A percentile compares a stretch with the other conserved stretches of the same genome.
phyloP scores from a whole-genome alignment of 139 green algal genomes.

The Trebouxia sp. region DNA sequence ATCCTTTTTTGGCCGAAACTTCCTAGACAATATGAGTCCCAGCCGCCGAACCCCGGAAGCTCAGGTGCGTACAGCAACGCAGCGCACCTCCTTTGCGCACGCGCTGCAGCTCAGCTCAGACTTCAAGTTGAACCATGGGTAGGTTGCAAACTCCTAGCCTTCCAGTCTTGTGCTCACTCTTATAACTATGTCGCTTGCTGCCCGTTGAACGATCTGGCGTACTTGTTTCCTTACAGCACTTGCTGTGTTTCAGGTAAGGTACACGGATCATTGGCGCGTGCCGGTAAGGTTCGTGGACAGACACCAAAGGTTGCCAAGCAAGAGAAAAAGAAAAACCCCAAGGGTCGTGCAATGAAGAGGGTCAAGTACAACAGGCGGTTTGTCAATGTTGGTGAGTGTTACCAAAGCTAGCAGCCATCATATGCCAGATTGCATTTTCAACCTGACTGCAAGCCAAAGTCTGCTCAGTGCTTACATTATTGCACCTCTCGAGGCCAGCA shows the following conservation, averaged over 20 bases:
- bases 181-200: no score
- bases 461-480: neutral
- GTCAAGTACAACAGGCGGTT: slow-evolving; percentile 99
- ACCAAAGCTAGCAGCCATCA: neutral
- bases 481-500: neutral
- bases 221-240: no score
- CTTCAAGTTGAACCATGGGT: no score
- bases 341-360: slow-evolving; percentile 92
- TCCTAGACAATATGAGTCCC: neutral
- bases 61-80: neutral
- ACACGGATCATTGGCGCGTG: slow-evolving; percentile 98
- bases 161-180: no score
- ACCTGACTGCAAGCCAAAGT: neutral
- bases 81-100: neutral
- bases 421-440: neutral
- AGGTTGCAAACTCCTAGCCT: neutral
- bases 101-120: neutral
- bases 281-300: slow-evolving; percentile 98
- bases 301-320: slow-evolving; percentile 98
- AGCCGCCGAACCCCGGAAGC: neutral
- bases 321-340: slow-evolving; percentile 98
- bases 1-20: no score
- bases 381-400: slow-evolving; percentile 74
- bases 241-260: slow-evolving; percentile 90
- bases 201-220: no score